Percentiles rank a stretch among this genome's conserved stretches.
Evolutionary conservation across 2,329 filamentous ascomycete species (phyloP).

Genomic region (Fusarium guadeloupense): DNA sequence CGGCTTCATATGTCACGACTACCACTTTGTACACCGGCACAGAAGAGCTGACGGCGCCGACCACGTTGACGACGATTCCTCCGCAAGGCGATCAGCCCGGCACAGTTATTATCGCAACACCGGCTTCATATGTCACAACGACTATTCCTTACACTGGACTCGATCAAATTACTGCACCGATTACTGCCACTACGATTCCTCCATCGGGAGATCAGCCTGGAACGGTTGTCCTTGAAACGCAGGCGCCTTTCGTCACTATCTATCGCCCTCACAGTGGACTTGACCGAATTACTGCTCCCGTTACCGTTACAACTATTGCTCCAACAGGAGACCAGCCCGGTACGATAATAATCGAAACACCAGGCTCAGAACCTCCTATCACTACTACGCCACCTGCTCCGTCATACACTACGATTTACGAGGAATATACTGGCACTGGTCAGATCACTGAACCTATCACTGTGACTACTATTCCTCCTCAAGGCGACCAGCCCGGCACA

Average conservation of each 20-base stretch:
- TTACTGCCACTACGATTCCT: conserved; percentile 15
- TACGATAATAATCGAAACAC: conserved; percentile 26
- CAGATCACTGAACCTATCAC: conserved; percentile 14
- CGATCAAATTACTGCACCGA: conserved; percentile 14
- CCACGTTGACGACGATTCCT: conserved; percentile 8
- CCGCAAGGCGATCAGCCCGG: conserved; percentile 16
- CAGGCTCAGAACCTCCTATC: conserved; percentile 11
- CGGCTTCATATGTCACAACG: conserved; percentile 19
- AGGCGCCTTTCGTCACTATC: conserved; percentile 19
- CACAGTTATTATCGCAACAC: conserved; percentile 22
- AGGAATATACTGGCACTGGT: conserved; percentile 15
- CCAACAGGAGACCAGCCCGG: conserved; percentile 20
- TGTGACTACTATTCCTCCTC: conserved; percentile 20
- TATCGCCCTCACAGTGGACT: conserved; percentile 21
- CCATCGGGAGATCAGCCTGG: conserved; percentile 14
- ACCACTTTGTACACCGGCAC: conserved; percentile 6
- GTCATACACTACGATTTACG: conserved; percentile 20
- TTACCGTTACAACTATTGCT: conserved; percentile 22
- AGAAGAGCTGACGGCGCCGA: conserved; percentile 8
- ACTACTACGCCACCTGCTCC: conserved; percentile 20
- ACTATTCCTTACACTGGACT: conserved; percentile 19
- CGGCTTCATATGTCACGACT: conserved; percentile 14
- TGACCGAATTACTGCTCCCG: conserved; percentile 12
- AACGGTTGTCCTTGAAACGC: conserved; percentile 26
- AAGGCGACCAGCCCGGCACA: conserved; percentile 23